Evolutionary conservation across 2,329 filamentous ascomycete genomes (phyloP).

Genomic region (Samsoniella hepiali): DNA sequence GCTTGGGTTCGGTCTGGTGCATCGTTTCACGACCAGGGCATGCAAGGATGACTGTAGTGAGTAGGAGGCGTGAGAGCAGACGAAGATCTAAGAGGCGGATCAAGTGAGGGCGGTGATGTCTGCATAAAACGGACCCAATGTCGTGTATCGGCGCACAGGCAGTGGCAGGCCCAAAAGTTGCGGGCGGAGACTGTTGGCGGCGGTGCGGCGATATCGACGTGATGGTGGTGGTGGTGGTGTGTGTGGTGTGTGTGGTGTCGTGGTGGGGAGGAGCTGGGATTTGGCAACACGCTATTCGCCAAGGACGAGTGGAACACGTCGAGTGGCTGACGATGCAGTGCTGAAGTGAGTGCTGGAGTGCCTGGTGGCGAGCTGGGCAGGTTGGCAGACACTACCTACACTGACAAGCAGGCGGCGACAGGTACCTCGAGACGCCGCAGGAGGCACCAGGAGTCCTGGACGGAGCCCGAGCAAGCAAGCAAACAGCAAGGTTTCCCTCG

Average conservation of each 20-base stretch:
- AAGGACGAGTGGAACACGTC: background rate
- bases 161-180: background rate
- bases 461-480: too few relatives aligned
- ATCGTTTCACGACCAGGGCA: background rate
- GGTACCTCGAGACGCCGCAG: too few relatives aligned
- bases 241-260: background rate
- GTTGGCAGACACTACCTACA: too few relatives aligned
- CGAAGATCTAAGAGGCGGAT: background rate
- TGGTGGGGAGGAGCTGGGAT: background rate
- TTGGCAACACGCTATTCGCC: background rate
- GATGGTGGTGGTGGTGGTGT: background rate
- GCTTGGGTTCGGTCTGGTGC: background rate
- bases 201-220: background rate
- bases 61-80: background rate
- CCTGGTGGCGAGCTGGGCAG: background rate
- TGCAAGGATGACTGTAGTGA: background rate
- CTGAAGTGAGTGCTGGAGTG: background rate
- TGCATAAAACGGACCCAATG: background rate
- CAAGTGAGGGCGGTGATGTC: background rate
- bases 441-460: too few relatives aligned
- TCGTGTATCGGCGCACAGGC: background rate
- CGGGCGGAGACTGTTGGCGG: background rate
- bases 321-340: background rate
- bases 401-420: too few relatives aligned
- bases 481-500: slow-evolving; percentile 6